phyloP scores from a whole-genome alignment of 1,139 yeast genomes.

The Geotrichum candidum region DNA sequence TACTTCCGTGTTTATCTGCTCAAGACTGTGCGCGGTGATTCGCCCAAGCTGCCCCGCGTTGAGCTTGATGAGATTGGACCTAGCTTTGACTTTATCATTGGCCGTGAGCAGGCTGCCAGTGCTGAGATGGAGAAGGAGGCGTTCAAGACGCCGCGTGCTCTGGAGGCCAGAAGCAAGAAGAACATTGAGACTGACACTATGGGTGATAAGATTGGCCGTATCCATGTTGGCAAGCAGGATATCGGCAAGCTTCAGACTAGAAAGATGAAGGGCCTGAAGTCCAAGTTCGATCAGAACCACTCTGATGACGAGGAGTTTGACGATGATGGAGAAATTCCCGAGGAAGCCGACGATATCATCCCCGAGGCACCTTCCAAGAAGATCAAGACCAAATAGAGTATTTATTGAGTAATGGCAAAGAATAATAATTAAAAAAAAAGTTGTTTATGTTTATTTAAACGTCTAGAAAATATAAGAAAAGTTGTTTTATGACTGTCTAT shows the following conservation, averaged over 20 bases:
- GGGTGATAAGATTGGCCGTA: slow-evolving; percentile 97
- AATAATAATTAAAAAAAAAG: not conserved
- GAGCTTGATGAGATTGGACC: slow-evolving; percentile 97
- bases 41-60: slow-evolving; percentile 87
- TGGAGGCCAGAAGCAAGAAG: slow-evolving; percentile 80
- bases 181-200: slow-evolving; percentile 77
- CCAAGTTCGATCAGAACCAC: slow-evolving; percentile 68
- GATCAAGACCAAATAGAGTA: slow-evolving; percentile 20
- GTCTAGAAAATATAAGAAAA: not conserved
- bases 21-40: slow-evolving; percentile 66
- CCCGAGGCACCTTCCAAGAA: slow-evolving; percentile 21
- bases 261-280: slow-evolving; percentile 96
- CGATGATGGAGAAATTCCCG: slow-evolving; percentile 22
- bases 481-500: not conserved
- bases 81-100: slow-evolving; percentile 84
- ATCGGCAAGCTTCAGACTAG: slow-evolving; percentile 85
- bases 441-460: not conserved
- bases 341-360: slow-evolving; percentile 13
- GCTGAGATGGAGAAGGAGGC: slow-evolving; percentile 94
- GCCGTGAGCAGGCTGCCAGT: slow-evolving; percentile 77
- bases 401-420: not conserved
- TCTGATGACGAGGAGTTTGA: slow-evolving; percentile 41
- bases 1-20: slow-evolving; percentile 87
- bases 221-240: slow-evolving; percentile 95
- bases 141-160: slow-evolving; percentile 68